phyloP scores from a whole-genome alignment of 768 basidiomycete species.

The Grammothele lineata region DNA sequence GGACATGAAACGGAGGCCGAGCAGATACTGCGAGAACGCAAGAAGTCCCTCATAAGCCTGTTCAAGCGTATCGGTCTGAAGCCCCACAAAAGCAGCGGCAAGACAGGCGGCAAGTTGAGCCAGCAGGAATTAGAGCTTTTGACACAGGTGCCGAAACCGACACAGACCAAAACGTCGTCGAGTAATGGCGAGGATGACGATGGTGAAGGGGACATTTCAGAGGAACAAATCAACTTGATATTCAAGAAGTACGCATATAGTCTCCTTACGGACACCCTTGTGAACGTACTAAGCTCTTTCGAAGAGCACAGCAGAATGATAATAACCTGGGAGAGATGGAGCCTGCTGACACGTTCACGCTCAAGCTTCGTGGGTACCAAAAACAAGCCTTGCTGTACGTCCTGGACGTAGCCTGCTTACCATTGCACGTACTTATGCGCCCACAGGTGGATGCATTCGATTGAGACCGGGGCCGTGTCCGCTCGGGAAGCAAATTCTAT shows the following conservation, averaged over 20 bases:
- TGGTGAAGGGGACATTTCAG: conserved; percentile 72
- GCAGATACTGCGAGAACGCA: conserved; percentile 74
- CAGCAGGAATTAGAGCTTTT: conserved; percentile 19
- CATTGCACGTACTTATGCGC: neutral
- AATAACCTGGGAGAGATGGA: conserved; percentile 75
- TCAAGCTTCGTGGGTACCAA: conserved; percentile 82
- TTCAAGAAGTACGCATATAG: conserved; percentile 62
- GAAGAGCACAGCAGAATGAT: conserved; percentile 83
- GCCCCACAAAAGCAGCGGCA: conserved; percentile 35
- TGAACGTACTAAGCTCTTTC: neutral
- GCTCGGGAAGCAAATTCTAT: conserved; percentile 69
- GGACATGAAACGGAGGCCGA: conserved; percentile 79
- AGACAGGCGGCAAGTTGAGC: conserved; percentile 24
- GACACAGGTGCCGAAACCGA: no score
- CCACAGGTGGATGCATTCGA: conserved; percentile 83
- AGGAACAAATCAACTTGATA: conserved; percentile 77
- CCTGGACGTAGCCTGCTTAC: neutral
- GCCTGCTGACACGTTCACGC: conserved; percentile 68
- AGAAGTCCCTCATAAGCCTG: conserved; percentile 64
- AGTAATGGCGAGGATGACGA: conserved; percentile 81
- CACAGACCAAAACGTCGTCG: conserved; percentile 8
- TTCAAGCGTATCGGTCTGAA: conserved; percentile 72
- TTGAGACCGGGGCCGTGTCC: conserved; percentile 72
- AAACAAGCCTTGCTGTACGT: conserved; percentile 83
- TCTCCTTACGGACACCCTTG: neutral